These are phyloP conservation scores for Exserohilum rostratum DNA, from an alignment of 2,329 filamentous ascomycete genomes.

Conservation along the genomic window DNA sequence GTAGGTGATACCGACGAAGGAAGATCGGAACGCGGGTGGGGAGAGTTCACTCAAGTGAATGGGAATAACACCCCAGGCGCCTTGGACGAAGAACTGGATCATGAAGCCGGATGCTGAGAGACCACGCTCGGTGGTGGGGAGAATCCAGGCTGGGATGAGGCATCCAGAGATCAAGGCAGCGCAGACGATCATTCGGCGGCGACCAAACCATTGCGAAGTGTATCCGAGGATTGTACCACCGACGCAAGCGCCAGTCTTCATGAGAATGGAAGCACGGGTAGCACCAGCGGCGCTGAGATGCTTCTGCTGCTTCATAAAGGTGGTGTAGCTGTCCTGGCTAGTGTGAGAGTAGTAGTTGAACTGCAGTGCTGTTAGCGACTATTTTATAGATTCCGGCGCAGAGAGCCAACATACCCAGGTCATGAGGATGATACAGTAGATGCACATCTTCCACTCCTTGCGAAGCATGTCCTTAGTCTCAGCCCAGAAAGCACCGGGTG, in stretches of 20 bases:
- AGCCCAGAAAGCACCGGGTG: conserved; percentile 65
- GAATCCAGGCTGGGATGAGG: conserved; percentile 73
- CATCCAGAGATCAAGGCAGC: conserved; percentile 65
- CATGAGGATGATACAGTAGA: conserved; percentile 81
- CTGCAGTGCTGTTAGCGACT: conserved; percentile 49
- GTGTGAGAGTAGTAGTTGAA: conserved; percentile 72
- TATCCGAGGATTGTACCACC: conserved; percentile 77
- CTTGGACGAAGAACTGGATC: conserved; percentile 63
- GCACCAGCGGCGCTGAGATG: conserved; percentile 68
- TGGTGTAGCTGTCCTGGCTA: conserved; percentile 81
- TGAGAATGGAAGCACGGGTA: conserved; percentile 77
- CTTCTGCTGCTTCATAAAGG: conserved; percentile 77
- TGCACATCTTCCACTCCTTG: conserved; percentile 75
- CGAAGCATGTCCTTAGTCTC: conserved; percentile 72
- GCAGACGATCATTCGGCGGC: conserved; percentile 69
- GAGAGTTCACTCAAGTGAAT: conserved; percentile 78
- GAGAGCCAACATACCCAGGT: conserved; percentile 58
- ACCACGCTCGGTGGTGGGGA: conserved; percentile 64
- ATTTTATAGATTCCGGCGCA: background rate
- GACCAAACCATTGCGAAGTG: conserved; percentile 74
- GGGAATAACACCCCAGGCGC: conserved; percentile 54
- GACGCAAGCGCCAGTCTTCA: conserved; percentile 78
- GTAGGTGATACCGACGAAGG: conserved; percentile 73
- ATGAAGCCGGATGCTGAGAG: conserved; percentile 71
- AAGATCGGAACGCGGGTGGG: conserved; percentile 71